These are phyloP conservation scores for Neurospora sp. DNA, from an alignment of 495 filamentous ascomycete genomes.

Conservation along the genomic window DNA sequence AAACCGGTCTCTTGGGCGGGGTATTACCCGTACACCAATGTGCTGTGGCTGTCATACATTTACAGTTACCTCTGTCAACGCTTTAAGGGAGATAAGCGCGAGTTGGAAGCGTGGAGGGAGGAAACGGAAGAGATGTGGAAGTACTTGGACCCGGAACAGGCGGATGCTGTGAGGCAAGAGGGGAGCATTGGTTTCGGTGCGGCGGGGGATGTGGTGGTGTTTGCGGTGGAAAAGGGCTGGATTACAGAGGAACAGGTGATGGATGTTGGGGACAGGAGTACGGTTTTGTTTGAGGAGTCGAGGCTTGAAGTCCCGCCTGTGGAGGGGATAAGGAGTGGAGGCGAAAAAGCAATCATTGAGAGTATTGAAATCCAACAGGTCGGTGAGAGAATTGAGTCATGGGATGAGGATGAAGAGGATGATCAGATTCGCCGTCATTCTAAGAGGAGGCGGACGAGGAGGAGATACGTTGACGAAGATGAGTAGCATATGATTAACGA, in stretches of 20 bases:
- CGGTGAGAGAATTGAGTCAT: background rate
- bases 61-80: conserved; percentile 31
- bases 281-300: background rate
- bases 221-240: conserved; percentile 36
- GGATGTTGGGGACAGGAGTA: conserved; percentile 10
- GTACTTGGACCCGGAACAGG: conserved; percentile 7
- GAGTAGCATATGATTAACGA: background rate
- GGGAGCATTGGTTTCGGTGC: background rate
- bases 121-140: conserved; percentile 31
- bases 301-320: background rate
- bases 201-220: conserved; percentile 34
- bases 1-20: conserved; percentile 28
- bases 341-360: background rate
- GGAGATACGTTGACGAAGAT: background rate
- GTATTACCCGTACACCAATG: conserved; percentile 42
- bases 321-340: background rate
- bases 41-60: conserved; percentile 44
- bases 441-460: background rate
- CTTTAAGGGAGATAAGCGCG: conserved; percentile 25
- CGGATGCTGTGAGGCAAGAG: background rate
- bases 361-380: background rate
- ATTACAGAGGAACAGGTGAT: conserved; percentile 34
- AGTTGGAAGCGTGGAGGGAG: conserved; percentile 24
- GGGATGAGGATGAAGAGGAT: background rate
- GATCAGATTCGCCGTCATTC: background rate